Evolutionary conservation across 2,329 filamentous ascomycete species (phyloP).

Genomic region (Penicillium sp.): DNA sequence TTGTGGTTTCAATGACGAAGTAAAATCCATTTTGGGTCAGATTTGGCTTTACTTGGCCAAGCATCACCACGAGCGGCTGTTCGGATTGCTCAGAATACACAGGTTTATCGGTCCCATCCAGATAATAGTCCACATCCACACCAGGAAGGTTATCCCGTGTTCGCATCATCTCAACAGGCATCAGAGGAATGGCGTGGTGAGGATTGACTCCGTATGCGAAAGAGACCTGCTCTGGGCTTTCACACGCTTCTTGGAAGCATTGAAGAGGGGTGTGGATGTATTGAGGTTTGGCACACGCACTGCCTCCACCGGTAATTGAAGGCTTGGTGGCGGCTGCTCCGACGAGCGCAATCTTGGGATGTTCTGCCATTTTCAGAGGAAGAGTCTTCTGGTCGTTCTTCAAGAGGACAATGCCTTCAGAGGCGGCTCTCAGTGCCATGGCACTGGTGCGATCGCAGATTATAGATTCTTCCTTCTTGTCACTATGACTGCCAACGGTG

Average conservation of each 20-base stretch:
- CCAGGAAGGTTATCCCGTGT: not conserved
- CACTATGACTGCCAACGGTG: not conserved
- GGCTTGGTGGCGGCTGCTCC: not conserved
- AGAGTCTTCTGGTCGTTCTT: slow-evolving; percentile 5
- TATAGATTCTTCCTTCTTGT: not conserved
- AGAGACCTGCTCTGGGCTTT: not conserved
- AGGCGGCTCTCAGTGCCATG: not conserved
- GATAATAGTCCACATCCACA: not conserved
- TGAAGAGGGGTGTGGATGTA: not conserved
- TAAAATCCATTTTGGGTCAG: not conserved
- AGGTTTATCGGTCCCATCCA: not conserved
- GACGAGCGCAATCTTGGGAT: slow-evolving; percentile 3
- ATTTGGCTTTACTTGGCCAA: not conserved
- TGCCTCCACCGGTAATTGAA: slow-evolving; percentile 6
- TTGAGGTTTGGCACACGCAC: slow-evolving; percentile 5
- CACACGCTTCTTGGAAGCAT: not conserved
- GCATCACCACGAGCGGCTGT: not conserved
- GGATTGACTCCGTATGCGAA: not conserved
- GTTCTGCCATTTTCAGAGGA: not conserved
- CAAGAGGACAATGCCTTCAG: slow-evolving; percentile 6
- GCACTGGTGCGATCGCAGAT: not conserved
- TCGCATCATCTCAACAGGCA: not conserved
- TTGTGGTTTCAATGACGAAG: not conserved
- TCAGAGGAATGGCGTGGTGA: not conserved
- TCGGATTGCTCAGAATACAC: not conserved